Base-by-base conservation (phyloP, 352 stramenopile species). In the Saprolegnia diclina region DNA sequence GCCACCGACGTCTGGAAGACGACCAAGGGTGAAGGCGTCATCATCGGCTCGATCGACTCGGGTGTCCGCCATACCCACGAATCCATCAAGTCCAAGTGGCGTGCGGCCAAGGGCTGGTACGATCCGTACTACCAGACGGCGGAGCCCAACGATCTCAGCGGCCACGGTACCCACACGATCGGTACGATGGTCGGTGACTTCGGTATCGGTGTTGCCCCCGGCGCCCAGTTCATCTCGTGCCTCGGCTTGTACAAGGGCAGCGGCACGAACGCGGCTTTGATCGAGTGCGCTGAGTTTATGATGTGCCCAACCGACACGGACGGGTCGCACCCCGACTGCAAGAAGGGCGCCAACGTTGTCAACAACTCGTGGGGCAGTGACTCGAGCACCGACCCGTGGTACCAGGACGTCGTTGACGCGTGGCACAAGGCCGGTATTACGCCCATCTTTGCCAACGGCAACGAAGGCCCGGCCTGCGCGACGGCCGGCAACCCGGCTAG, bases 101-200 rank as follows among this genome's bases (percentile, higher is more conserved):
- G 77, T 18, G 68, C 71, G 1, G 19, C 62, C n/a, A 77, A 82
- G 53, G 76, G 78, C 22, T 87, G 77, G 79, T 87, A 79, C 55
- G 77, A 87, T 57, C 72, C 79, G 0, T 63, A 44, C 9, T 44
- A 66, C 22, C 71, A 80, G 52, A 73, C 67, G 19, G 46, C 72
- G 9, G 67, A 70, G 0, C 80, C 80, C 5, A 82, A 64, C 35
- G 80, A 88, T 40, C 40, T 53, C 13, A 79, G 74, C 40, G 78
- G 79, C n/a, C 80, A 88, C 42, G 80, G 77, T 29, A 84, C 80
- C 0, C 80, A 87, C 70, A 82, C 74, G 11, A 76, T 80, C 67
- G 80, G 74, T n/a, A 82, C 77, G 19, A 85, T 88, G 52, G 75
- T 67, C 7, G 80, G 80, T 4, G 37, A 57, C 0, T 45, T 65